These are phyloP conservation scores for Candida arabinofermentans DNA, from an alignment of 805 yeast species.

Conservation along the genomic window DNA sequence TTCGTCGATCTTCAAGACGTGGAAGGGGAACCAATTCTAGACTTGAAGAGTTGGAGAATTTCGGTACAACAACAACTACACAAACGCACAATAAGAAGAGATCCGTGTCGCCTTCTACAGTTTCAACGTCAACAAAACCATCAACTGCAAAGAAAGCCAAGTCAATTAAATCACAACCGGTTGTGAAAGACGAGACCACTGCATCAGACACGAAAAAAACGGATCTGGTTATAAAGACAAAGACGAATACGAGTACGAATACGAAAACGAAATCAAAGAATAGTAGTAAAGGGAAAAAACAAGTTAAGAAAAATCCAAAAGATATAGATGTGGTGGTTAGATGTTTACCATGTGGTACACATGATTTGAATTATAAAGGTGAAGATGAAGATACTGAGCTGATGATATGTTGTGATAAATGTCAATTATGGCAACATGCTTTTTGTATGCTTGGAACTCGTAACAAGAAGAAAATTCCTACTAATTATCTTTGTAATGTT, in stretches of 20 bases:
- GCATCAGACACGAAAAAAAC: too few relatives aligned
- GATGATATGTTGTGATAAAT: conserved; percentile 64
- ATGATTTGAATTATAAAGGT: conserved; percentile 53
- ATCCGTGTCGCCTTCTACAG: conserved; percentile 6
- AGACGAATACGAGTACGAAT: conserved; percentile 11
- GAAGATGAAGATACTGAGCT: conserved; percentile 49
- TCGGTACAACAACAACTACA: too few relatives aligned
- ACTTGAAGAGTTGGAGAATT: conserved; percentile 25
- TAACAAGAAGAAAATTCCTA: conserved; percentile 37
- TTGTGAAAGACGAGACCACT: too few relatives aligned
- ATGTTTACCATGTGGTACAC: conserved; percentile 61
- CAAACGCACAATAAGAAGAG: conserved; percentile 10
- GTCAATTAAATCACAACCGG: conserved; percentile 5
- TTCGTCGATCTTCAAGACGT: conserved; percentile 41
- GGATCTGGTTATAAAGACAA: conserved; percentile 3
- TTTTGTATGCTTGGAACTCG: conserved; percentile 52
- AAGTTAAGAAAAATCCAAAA: conserved; percentile 24
- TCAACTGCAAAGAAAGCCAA: background rate
- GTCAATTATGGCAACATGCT: conserved; percentile 72
- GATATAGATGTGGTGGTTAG: conserved; percentile 36
- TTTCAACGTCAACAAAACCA: background rate
- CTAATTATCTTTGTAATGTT: conserved; percentile 48
- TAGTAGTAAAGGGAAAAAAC: conserved; percentile 3
- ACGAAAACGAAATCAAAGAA: conserved; percentile 20
- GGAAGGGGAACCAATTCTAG: conserved; percentile 38